Evolutionary conservation across 768 basidiomycete genomes (phyloP).

Genomic region (Cubamyces lactineus): DNA sequence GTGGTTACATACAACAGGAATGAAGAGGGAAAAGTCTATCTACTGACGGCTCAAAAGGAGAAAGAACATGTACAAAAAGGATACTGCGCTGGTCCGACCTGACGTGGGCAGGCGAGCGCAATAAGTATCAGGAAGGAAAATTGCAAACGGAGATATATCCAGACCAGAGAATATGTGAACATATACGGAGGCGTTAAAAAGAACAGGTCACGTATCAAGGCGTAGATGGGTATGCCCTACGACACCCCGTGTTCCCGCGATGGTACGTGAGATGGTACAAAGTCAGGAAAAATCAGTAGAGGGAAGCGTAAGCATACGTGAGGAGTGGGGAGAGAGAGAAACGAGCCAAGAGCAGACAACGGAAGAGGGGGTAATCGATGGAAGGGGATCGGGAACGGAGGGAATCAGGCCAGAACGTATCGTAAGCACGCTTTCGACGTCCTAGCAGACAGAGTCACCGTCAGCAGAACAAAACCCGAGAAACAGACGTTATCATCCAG

Average conservation of each 20-base stretch:
- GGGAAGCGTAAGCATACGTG: too few species aligned
- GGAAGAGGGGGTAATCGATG: not conserved
- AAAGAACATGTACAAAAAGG: conserved; percentile 3
- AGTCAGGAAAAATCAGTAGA: not conserved
- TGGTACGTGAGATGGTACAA: not conserved
- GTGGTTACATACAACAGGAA: conserved; percentile 18
- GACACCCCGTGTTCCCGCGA: conserved; percentile 23
- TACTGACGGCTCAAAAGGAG: not conserved
- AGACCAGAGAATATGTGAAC: conserved; percentile 7
- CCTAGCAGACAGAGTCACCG: conserved; percentile 14
- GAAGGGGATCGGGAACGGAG: not conserved
- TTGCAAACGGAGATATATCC: conserved; percentile 2
- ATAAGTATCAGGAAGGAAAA: conserved; percentile 1
- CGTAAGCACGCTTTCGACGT: not conserved
- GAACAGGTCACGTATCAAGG: not conserved
- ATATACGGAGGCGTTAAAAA: not conserved
- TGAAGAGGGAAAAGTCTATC: not conserved
- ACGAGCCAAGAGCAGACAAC: not conserved
- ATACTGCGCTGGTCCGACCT: conserved; percentile 5
- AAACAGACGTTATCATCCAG: not conserved
- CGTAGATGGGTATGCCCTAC: conserved; percentile 25
- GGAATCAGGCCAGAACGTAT: not conserved
- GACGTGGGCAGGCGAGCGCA: not conserved
- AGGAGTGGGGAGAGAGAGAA: too few species aligned
- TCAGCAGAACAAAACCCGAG: conserved; percentile 11